phyloP scores from a whole-genome alignment of 108 stramenopile species.

The Epithemia pelagica region DNA sequence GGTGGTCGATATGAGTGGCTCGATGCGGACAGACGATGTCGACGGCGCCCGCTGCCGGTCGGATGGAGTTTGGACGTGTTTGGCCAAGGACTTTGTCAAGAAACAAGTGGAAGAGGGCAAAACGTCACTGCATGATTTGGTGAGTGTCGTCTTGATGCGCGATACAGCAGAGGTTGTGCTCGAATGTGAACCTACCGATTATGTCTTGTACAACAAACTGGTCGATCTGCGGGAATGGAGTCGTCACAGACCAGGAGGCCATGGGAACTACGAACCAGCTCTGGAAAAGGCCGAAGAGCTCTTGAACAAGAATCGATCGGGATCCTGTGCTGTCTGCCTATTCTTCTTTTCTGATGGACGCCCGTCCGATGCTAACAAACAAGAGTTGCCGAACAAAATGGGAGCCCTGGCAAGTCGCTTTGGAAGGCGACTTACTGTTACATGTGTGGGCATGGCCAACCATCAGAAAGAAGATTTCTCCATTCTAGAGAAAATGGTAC shows the following conservation, averaged over 20 bases:
- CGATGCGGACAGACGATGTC: constrained; percentile 38
- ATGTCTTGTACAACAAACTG: constrained; percentile 31
- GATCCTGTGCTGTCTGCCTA: constrained; percentile 25
- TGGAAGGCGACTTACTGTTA: constrained; percentile 40
- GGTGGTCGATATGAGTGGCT: constrained; percentile 42
- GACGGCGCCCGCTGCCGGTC: constrained; percentile 32
- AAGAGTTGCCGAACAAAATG: constrained; percentile 13
- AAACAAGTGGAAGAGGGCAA: constrained; percentile 4
- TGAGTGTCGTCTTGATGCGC: constrained; percentile 27
- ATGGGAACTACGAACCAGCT: constrained; percentile 30
- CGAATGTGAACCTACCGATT: constrained; percentile 21
- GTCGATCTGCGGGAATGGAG: constrained; percentile 30
- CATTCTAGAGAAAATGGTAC: constrained; percentile 34
- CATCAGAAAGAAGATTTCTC: constrained; percentile 30
- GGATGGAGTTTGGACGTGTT: constrained; percentile 40
- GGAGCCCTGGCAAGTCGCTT: constrained; percentile 26
- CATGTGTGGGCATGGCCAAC: constrained; percentile 39
- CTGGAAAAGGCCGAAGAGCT: constrained; percentile 21
- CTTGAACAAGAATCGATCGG: constrained; percentile 11
- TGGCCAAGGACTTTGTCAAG: constrained; percentile 36
- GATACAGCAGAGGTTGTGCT: constrained; percentile 22
- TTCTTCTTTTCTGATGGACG: constrained; percentile 45
- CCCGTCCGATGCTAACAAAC: constrained; percentile 28
- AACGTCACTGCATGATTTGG: constrained; percentile 14
- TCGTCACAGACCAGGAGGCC: constrained; percentile 18